Evolutionary conservation across 1,284 basidiomycete genomes (phyloP), one percentile per base, ranked within the genome.

Genomic region (Trametes polyzona): DNA sequence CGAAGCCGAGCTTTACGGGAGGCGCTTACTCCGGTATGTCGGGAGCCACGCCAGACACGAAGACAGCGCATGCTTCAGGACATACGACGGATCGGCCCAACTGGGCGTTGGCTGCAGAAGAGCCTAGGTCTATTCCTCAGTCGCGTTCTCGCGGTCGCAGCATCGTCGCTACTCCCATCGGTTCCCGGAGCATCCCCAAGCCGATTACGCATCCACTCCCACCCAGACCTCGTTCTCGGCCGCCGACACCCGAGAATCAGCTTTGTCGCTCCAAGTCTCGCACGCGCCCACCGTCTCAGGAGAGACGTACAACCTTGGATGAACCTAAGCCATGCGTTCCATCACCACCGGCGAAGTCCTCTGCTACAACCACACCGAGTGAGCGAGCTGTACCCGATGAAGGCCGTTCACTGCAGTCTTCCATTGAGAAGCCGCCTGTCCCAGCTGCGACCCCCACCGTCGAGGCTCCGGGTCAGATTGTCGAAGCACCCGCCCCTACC

Each of bases 61-160:
- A 16, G 3, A 2, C 27, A 24, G 29, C 27, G 23, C 30, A 16
- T 2, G 48, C 41, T 8, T 33, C 43, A 0, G 50, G 54, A 26
- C 68, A 70, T 36, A 61, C 65, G 16, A 33, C 63, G 1, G 58
- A 64, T 2, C 57, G 55, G 16, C 69, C 67, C 4, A 65, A 67
- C 55, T 68, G 65, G 67, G 67, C 68, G 12, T 16, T 65, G 24
- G 67, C 68, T 2, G 62, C 65, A 0, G 58, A 64, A 11, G 58
- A 57, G 11, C 49, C 48, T 39, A 51, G 29, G 19, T 7, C 30
- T 14, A 5, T 7, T 23, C 53, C 43, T 21, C 50, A 37, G 2
- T 29, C 51, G 1, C 43, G 51, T 12, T 12, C 44, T 14, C 47
- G 54, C 11, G 51, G 47, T 8, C 50, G 57, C 7, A 39, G 35